Evolutionary conservation across 2,329 filamentous ascomycete genomes (phyloP).

Genomic region (Byssochlamys sp.): DNA sequence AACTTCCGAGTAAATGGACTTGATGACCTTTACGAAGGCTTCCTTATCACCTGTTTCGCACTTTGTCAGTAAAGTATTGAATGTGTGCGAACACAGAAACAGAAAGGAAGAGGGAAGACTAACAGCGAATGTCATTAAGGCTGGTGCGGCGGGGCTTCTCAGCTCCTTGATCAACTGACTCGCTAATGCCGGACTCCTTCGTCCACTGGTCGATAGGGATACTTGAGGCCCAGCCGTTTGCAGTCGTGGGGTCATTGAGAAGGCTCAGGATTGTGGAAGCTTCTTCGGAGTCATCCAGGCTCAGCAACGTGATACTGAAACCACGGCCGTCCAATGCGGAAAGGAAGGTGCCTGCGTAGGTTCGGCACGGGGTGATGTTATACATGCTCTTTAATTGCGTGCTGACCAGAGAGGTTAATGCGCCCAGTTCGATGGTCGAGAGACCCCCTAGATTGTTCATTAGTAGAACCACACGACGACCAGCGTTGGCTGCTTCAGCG

Average conservation of each 20-base stretch:
- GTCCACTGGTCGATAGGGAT: background rate
- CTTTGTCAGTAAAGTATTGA: background rate
- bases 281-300: background rate
- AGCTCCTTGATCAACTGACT: background rate
- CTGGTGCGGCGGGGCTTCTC: background rate
- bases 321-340: slow-evolving; percentile 1
- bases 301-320: slow-evolving; percentile 1
- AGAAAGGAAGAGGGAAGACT: background rate
- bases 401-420: background rate
- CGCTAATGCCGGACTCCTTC: background rate
- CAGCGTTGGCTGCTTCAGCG: background rate
- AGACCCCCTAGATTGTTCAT: background rate
- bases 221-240: background rate
- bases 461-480: background rate
- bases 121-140: background rate
- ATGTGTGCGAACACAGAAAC: background rate
- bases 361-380: background rate
- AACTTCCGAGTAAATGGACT: background rate
- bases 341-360: background rate
- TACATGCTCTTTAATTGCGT: background rate
- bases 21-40: background rate
- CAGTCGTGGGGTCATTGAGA: background rate
- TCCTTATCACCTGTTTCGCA: background rate
- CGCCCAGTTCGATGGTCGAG: background rate
- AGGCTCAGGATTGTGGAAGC: slow-evolving; percentile 30